Percentiles rank a stretch among this genome's conserved stretches.
These are phyloP conservation scores for Pleurotus ostreatus DNA, from an alignment of 768 basidiomycete genomes.

Conservation along the genomic window DNA sequence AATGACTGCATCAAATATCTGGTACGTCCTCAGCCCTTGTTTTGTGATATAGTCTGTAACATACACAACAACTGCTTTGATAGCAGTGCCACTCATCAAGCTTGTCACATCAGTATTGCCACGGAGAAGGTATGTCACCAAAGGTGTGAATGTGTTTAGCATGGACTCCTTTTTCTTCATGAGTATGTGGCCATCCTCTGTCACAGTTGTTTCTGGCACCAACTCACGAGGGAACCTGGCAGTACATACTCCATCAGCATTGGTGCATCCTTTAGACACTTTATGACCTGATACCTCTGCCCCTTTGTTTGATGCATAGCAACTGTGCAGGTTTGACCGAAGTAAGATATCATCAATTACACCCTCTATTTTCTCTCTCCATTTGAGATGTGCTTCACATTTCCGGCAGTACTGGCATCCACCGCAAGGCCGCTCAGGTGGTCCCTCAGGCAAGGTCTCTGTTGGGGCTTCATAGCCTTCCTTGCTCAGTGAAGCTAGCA, in stretches of 20 bases:
- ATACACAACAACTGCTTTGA: slow-evolving; percentile 3
- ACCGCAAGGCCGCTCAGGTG: slow-evolving; percentile 12
- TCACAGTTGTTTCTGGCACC: slow-evolving; percentile 13
- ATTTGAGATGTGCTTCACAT: slow-evolving; percentile 5
- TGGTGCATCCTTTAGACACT: slow-evolving; percentile 2
- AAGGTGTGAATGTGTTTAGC: slow-evolving; percentile 22
- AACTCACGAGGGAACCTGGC: slow-evolving; percentile 19
- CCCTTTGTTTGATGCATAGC: slow-evolving; percentile 3
- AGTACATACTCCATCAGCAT: slow-evolving; percentile 13
- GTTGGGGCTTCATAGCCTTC: slow-evolving; percentile 17
- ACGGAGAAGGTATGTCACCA: slow-evolving; percentile 9
- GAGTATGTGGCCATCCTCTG: slow-evolving; percentile 6
- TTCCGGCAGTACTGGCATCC: slow-evolving; percentile 1
- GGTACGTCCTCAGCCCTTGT: background rate
- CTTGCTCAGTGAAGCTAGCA: background rate
- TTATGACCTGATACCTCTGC: background rate
- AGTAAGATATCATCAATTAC: slow-evolving; percentile 17
- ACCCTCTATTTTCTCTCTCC: slow-evolving; percentile 11
- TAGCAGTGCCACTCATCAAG: background rate
- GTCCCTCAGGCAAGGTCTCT: slow-evolving; percentile 17
- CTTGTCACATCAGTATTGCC: slow-evolving; percentile 1
- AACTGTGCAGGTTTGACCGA: slow-evolving; percentile 16
- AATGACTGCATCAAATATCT: background rate
- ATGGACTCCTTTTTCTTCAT: slow-evolving; percentile 20
- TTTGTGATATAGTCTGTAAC: slow-evolving; percentile 2